These are phyloP conservation scores for Colletotrichum kahawae DNA, from an alignment of 2,329 filamentous ascomycete species.

Conservation along the genomic window DNA sequence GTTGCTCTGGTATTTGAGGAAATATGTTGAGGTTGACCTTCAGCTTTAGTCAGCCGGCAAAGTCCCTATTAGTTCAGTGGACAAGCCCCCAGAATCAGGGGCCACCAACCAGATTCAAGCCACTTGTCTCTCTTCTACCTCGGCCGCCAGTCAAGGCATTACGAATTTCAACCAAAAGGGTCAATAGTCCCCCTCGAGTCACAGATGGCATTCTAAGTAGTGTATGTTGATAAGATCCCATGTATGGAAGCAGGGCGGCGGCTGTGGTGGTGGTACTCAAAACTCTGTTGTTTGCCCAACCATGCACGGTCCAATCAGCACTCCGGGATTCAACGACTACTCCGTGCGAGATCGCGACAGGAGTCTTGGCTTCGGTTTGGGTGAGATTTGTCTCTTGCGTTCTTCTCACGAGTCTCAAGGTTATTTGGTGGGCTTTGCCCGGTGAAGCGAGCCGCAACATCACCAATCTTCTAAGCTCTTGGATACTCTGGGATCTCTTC, in stretches of 20 bases:
- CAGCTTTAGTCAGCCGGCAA: rapidly evolving
- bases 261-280: not conserved
- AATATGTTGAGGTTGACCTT: not conserved
- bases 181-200: too few relatives aligned
- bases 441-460: not conserved
- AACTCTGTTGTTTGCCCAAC: not conserved
- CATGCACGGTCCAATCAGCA: not conserved
- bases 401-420: not conserved
- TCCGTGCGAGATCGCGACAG: not conserved
- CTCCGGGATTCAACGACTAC: not conserved
- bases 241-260: not conserved
- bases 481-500: rapidly evolving
- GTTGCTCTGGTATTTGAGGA: rapidly evolving
- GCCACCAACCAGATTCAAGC: not conserved
- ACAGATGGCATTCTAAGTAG: not conserved
- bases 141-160: too few relatives aligned
- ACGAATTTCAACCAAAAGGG: too few relatives aligned
- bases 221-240: rapidly evolving
- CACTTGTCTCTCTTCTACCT: not conserved
- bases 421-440: not conserved
- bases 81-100: not conserved
- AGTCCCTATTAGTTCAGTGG: not conserved
- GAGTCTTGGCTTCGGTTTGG: rapidly evolving
- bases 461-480: not conserved
- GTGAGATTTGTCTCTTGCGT: not conserved